Evolutionary conservation across 345 rosid species (phyloP).

Genomic region (rapeseed (Brassica napus)): DNA sequence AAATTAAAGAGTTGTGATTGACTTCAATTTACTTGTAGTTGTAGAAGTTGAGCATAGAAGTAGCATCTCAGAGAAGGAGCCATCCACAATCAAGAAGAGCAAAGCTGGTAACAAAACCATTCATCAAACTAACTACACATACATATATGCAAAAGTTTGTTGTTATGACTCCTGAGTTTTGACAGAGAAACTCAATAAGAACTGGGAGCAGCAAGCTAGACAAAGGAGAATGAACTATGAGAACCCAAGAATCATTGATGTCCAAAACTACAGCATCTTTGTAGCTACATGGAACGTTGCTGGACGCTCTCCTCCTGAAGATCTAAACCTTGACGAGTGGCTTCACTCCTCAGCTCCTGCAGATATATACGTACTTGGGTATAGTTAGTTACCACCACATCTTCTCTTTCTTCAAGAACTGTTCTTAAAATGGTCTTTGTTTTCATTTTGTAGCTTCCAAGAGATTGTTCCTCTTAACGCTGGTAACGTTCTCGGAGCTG

Average conservation of each 20-base stretch:
- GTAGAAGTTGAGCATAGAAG: constrained; percentile 70
- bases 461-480: constrained; percentile 99
- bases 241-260: constrained; percentile 92
- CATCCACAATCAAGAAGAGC: constrained; percentile 76
- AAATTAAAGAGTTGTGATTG: not conserved
- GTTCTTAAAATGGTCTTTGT: not conserved
- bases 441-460: constrained; percentile 64
- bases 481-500: constrained; percentile 93
- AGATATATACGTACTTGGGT: constrained; percentile 97
- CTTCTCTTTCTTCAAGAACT: constrained; percentile 17
- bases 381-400: constrained; percentile 19
- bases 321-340: constrained; percentile 92
- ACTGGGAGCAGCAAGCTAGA: constrained; percentile 61
- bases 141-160: constrained; percentile 1
- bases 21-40: constrained; percentile 39
- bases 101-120: constrained; percentile 63
- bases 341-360: constrained; percentile 96
- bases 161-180: constrained; percentile 22
- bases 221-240: constrained; percentile 88
- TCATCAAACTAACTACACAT: not conserved
- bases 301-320: constrained; percentile 85
- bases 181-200: constrained; percentile 77
- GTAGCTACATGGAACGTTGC: constrained; percentile 98
- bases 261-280: constrained; percentile 86
- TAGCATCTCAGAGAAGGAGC: constrained; percentile 82